Evolutionary conservation across 2,329 filamentous ascomycete species (phyloP), one percentile per base, ranked within the genome.

Genomic region (Ophiocordyceps camponoti-floridani): DNA sequence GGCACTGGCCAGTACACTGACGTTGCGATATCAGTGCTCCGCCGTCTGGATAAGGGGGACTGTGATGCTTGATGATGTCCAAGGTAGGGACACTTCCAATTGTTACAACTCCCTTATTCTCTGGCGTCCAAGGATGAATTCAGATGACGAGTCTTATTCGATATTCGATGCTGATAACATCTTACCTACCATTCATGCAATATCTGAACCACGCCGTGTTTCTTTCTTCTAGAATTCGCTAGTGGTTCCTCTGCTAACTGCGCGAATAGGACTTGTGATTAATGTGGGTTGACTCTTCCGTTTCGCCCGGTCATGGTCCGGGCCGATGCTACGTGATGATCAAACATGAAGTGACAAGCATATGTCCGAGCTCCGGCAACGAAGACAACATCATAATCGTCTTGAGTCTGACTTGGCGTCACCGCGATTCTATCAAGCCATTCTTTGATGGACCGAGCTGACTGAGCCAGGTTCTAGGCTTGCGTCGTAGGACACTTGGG

Each of bases 331-430:
- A 38, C 55, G 77, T 91, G 85, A 91, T 91, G 84, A 91, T 73
- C 63, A 71, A 76, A 86, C 81, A 75, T 71, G 72, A 74, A 78
- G 40, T 77, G 85, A 93, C 86, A 93, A 93, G 85, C 85, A 93
- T 93, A 93, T 93, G 85, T 93, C 86, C 73, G 80, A 93, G 86
- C 77, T 72, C 60, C 60, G 68, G 63, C 63, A 49, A 61, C 57
- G 62, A 65, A 55, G 62, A 65, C 51, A 63, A 58, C 50, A 8
- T n/a, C 14, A 18, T 11, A 18, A 18, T 38, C 6, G 6, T 30
- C 28, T 30, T 23, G 23, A 23, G 9, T 37, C 35, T 38, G 35
- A 38, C 16, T 11, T 16, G 8, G 16, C 18, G 35, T 16, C 10
- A 16, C 35, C n/a, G 9, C n/a, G 16, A 38, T 16, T 8, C 35